Evolutionary conservation across 306 rosid species (phyloP).

Genomic region (Lathyrus tuberosus): DNA sequence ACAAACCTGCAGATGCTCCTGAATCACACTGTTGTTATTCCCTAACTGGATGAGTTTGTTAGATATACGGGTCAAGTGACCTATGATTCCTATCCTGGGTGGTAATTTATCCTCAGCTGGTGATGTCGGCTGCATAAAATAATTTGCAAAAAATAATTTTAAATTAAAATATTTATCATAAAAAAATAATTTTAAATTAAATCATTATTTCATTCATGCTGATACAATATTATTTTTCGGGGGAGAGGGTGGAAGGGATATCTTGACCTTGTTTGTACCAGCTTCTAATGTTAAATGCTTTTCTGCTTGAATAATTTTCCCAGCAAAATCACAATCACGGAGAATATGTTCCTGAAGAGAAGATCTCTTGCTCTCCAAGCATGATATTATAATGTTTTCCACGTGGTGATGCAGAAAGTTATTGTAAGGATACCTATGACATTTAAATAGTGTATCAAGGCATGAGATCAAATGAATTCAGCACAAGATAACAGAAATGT

Average conservation of each 20-base stretch:
- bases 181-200: conserved; percentile 21
- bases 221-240: conserved; percentile 4
- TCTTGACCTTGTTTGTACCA: conserved; percentile 64
- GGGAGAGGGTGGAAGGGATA: background rate
- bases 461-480: conserved; percentile 31
- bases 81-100: conserved; percentile 88
- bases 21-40: conserved; percentile 67
- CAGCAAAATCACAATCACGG: conserved; percentile 74
- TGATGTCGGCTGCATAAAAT: conserved; percentile 74
- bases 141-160: conserved; percentile 35
- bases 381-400: conserved; percentile 75
- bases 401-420: conserved; percentile 94
- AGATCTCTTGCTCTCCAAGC: conserved; percentile 89
- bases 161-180: conserved; percentile 19
- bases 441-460: conserved; percentile 44
- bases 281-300: conserved; percentile 62
- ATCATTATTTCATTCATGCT: background rate
- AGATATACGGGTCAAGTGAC: conserved; percentile 90
- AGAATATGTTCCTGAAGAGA: conserved; percentile 77
- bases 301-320: conserved; percentile 78
- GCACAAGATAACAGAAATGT: conserved; percentile 31
- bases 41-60: conserved; percentile 86
- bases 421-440: conserved; percentile 86
- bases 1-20: conserved; percentile 71
- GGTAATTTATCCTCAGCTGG: conserved; percentile 71